A percentile compares a stretch with the other conserved stretches of the same genome.
Conservation (phyloP, 148 eudicot species). For the Nepenthes mirabilis region DNA sequence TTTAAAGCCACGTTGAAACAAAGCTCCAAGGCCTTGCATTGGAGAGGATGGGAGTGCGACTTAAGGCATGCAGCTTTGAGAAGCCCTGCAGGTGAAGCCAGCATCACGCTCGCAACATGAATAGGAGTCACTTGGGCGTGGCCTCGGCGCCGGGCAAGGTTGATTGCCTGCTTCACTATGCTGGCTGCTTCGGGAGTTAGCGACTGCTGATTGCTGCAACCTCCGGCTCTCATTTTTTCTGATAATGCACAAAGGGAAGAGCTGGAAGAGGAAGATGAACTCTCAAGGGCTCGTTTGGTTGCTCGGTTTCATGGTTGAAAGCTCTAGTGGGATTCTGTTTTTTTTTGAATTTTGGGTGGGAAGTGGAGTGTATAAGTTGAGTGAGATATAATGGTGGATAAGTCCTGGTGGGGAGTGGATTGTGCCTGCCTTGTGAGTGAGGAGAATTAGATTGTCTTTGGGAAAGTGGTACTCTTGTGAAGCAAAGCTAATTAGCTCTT, state of each 20-base stretch:
- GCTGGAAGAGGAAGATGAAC: slow-evolving; percentile 1
- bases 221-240: slow-evolving; percentile 59
- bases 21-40: slow-evolving; percentile 29
- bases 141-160: slow-evolving; percentile 61
- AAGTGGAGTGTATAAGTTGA: not conserved
- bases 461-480: slow-evolving; percentile 81
- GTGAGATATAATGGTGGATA: slow-evolving; percentile 13
- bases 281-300: not conserved
- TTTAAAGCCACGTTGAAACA: slow-evolving; percentile 32
- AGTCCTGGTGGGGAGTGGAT: slow-evolving; percentile 9
- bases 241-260: not conserved
- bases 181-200: slow-evolving; percentile 56
- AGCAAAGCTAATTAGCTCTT: slow-evolving; percentile 35
- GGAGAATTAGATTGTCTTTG: not conserved
- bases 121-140: slow-evolving; percentile 91
- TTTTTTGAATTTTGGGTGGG: slow-evolving; percentile 14
- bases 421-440: slow-evolving; percentile 69
- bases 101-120: slow-evolving; percentile 78
- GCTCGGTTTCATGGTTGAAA: slow-evolving; percentile 1
- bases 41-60: slow-evolving; percentile 37
- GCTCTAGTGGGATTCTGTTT: slow-evolving; percentile 25
- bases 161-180: slow-evolving; percentile 68
- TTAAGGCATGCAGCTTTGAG: slow-evolving; percentile 43
- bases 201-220: slow-evolving; percentile 57
- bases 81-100: slow-evolving; percentile 46